A percentile compares a stretch with the other conserved stretches of the same genome.
These are phyloP conservation scores for Aulographum hederae DNA, from an alignment of 2,329 filamentous ascomycete genomes.

Conservation along the genomic window DNA sequence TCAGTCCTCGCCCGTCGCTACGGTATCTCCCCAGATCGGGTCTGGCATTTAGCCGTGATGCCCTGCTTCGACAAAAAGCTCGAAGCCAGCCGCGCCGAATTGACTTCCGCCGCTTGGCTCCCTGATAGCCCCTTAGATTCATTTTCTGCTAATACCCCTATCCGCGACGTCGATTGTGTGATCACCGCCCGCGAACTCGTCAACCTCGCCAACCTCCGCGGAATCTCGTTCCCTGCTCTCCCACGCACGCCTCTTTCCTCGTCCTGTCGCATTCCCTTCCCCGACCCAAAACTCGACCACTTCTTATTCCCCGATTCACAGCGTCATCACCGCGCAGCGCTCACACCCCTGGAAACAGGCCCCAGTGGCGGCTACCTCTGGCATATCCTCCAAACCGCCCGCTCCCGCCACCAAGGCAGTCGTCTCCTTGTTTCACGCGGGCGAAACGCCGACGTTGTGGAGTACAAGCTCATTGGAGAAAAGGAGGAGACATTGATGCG, in stretches of 20 bases:
- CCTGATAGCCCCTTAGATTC: constrained; percentile 7
- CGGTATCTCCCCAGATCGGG: constrained; percentile 54
- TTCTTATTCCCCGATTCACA: constrained; percentile 51
- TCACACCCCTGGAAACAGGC: constrained; percentile 35
- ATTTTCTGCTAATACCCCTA: constrained; percentile 13
- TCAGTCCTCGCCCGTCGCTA: constrained; percentile 58
- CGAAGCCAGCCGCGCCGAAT: constrained; percentile 81
- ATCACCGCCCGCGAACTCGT: constrained; percentile 92
- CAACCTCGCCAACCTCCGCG: constrained; percentile 67
- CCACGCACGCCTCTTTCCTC: constrained; percentile 34
- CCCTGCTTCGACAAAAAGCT: constrained; percentile 99
- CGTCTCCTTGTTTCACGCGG: constrained; percentile 54
- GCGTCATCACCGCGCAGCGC: constrained; percentile 23
- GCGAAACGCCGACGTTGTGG: constrained; percentile 78
- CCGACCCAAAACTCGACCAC: constrained; percentile 47
- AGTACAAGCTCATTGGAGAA: constrained; percentile 46
- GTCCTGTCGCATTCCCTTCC: constrained; percentile 39
- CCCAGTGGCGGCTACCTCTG: constrained; percentile 80
- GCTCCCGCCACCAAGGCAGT: constrained; percentile 52
- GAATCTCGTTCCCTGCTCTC: constrained; percentile 57
- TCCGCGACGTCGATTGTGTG: constrained; percentile 90
- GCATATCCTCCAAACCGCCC: constrained; percentile 56
- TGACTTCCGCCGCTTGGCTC: constrained; percentile 64
- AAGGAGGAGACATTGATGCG: constrained; percentile 42
- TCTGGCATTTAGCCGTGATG: constrained; percentile 95